Evolutionary conservation across 306 rosid genomes (phyloP), one percentile per base, ranked within the genome.

Genomic region (Clitoria ternatea): DNA sequence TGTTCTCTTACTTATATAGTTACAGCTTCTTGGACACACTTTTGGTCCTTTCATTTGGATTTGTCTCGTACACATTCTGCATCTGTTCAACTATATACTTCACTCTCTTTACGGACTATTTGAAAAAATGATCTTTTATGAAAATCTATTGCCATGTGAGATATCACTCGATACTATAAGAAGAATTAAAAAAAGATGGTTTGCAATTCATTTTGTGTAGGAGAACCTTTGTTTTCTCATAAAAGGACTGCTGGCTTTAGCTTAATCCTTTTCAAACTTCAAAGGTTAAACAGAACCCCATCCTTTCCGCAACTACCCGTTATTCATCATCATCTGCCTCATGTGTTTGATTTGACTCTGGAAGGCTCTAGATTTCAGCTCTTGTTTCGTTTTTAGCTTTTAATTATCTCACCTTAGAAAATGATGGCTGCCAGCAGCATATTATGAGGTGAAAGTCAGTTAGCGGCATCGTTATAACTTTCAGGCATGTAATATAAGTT

Each of bases 391-490:
- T 56, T 40, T 27, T 27, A 55, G 27, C 62, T 5, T 30, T 44
- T 10, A 54, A 12, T 39, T 8, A 44, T 45, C 49, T 50, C 20
- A 39, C 18, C 36, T 0, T 44, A 44, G 27, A 22, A 20, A 59
- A 45, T 18, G 29, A 32, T 71, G 30, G 22, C 4, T 6, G 22
- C 33, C 29, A 4, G 12, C 42, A 35, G 2, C 24, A 63, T 64
- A 55, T 72, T 26, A 44, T 59, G 39, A 65, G 47, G 49, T 78
- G 57, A 65, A 71, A 44, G 7, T 45, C 61, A 8, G 56, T 45
- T 43, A 48, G 44, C 9, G 24, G 26, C 26, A 49, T 3, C 26
- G 26, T 36, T 6, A 48, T 48, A 54, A 37, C 63, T 59, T 49
- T 30, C 32, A 40, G 10, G 24, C 59, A 17, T 66, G 7, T 14